Conservation (phyloP, 805 yeast species). For the Saitoella complicata region DNA sequence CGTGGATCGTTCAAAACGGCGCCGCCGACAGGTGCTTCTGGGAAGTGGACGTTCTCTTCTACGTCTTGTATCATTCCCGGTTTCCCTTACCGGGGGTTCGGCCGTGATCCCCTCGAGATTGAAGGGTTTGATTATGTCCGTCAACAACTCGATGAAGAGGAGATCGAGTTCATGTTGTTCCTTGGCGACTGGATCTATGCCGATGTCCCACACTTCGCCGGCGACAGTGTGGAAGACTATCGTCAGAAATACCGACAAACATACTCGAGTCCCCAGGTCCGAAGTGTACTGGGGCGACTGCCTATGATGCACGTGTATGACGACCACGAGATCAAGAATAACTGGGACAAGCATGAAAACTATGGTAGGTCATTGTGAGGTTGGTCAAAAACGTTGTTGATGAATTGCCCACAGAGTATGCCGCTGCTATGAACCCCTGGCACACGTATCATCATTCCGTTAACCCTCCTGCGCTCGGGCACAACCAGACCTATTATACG, state of each 20-base stretch:
- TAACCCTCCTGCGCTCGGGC: constrained; percentile 12
- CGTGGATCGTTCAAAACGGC: constrained; percentile 12
- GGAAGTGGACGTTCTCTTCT: constrained; percentile 11
- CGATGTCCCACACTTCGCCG: constrained; percentile 13
- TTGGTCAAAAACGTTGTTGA: no score
- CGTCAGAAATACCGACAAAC: constrained; percentile 13
- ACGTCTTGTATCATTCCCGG: constrained; percentile 15
- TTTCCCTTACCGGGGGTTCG: constrained; percentile 12
- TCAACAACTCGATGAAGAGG: neutral
- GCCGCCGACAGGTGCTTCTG: constrained; percentile 1
- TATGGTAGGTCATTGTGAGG: neutral
- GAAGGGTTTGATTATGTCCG: constrained; percentile 7
- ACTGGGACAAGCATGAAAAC: constrained; percentile 3
- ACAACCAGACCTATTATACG: constrained; percentile 9
- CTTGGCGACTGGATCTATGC: constrained; percentile 16
- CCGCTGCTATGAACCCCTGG: constrained; percentile 12
- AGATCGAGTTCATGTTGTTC: constrained; percentile 12
- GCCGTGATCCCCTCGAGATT: constrained; percentile 10
- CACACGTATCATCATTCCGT: constrained; percentile 12
- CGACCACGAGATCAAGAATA: constrained; percentile 11
- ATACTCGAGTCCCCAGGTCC: constrained; percentile 6
- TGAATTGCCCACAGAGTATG: neutral
- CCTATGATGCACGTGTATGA: constrained; percentile 15
- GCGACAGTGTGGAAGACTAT: constrained; percentile 8
- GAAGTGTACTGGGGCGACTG: constrained; percentile 1